Evolutionary conservation across 306 rosid genomes (phyloP).

Genomic region (Pyrus betulifolia): DNA sequence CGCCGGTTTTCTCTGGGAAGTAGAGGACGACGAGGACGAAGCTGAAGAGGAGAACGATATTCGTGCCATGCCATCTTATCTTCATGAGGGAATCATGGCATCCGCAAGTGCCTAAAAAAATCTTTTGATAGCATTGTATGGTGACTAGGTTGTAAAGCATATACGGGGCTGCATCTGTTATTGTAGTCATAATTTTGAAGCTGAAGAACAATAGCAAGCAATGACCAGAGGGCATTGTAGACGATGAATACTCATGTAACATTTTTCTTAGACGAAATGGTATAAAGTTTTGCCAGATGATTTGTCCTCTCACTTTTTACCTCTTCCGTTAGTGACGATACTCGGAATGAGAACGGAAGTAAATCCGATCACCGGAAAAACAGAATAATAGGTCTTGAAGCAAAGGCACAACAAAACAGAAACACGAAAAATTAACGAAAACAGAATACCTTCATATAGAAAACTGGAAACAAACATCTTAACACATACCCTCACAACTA

Average conservation of each 20-base stretch:
- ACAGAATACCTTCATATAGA: not conserved
- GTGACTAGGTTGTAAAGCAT: not conserved
- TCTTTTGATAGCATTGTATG: not conserved
- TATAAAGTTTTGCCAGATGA: not conserved
- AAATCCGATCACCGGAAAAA: not conserved
- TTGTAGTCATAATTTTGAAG: not conserved
- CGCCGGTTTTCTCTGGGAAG: conserved; percentile 83
- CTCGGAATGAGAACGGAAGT: not conserved
- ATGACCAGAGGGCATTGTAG: too few relatives aligned
- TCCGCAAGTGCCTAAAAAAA: conserved; percentile 36
- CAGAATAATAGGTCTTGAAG: not conserved
- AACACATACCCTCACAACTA: conserved; percentile 25
- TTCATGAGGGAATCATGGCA: conserved; percentile 33
- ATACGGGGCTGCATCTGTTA: not conserved
- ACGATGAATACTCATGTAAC: not conserved
- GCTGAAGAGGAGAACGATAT: not conserved
- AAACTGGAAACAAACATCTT: conserved; percentile 24
- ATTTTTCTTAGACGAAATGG: not conserved
- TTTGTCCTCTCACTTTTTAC: not conserved
- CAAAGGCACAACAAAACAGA: not conserved
- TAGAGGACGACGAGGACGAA: conserved; percentile 44
- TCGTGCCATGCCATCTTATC: conserved; percentile 12
- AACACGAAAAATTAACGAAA: not conserved
- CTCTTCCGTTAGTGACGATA: not conserved
- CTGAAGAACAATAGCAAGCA: not conserved